Evolutionary conservation across 768 basidiomycete genomes (phyloP).

Genomic region (Suillus subaureus): DNA sequence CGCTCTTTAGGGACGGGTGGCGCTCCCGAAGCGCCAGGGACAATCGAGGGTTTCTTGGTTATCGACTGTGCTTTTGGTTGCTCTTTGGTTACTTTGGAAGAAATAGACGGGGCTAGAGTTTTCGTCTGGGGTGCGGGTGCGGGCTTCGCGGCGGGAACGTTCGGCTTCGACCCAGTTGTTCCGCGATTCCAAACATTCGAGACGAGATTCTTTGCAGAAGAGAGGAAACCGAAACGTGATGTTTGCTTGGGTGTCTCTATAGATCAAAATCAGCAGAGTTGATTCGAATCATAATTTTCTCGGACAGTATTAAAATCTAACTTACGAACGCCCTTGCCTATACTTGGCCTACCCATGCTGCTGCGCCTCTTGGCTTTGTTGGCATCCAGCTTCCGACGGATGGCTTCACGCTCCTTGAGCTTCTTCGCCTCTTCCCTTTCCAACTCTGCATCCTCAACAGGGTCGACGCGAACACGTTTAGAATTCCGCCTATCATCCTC

Average conservation of each 20-base stretch:
- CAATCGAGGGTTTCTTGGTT: constrained; percentile 23
- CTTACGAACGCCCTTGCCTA: constrained; percentile 41
- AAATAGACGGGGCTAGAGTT: neutral
- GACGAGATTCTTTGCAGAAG: constrained; percentile 69
- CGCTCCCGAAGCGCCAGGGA: constrained; percentile 25
- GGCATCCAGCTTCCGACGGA: constrained; percentile 64
- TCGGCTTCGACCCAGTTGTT: constrained; percentile 33
- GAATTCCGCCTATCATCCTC: constrained; percentile 40
- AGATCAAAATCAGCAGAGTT: constrained; percentile 23
- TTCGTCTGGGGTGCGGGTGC: constrained; percentile 12
- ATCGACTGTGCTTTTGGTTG: constrained; percentile 11
- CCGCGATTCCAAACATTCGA: constrained; percentile 74
- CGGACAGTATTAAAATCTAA: constrained; percentile 36
- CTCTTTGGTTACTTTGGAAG: constrained; percentile 15
- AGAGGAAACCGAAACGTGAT: constrained; percentile 69
- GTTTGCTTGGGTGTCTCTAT: constrained; percentile 41
- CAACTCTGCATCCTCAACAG: constrained; percentile 33
- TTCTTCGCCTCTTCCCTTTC: constrained; percentile 36
- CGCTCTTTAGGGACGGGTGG: constrained; percentile 13
- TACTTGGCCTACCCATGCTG: constrained; percentile 54
- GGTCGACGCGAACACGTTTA: constrained; percentile 46
- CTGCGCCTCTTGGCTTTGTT: constrained; percentile 72
- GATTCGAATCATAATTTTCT: constrained; percentile 1
- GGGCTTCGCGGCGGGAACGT: constrained; percentile 31
- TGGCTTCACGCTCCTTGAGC: constrained; percentile 55